phyloP scores from a whole-genome alignment of 352 stramenopile genomes.

The Phytophthora crassamura region DNA sequence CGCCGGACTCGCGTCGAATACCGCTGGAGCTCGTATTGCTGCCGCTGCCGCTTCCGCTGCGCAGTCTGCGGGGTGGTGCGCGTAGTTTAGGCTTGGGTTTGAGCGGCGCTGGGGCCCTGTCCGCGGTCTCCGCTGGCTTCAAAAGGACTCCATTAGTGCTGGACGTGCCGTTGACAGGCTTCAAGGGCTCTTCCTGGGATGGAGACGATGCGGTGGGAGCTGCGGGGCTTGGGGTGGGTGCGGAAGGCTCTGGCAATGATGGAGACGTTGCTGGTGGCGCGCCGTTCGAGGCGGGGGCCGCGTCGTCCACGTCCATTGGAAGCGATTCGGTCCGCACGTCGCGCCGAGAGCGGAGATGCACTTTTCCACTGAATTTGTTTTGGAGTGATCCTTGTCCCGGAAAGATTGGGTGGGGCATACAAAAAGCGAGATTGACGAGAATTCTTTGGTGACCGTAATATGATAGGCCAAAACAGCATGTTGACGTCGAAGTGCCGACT shows the following conservation, averaged over 20 bases:
- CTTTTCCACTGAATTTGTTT: conserved; percentile 24
- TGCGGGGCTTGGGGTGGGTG: neutral
- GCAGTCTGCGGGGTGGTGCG: conserved; percentile 50
- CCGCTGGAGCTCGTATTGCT: conserved; percentile 41
- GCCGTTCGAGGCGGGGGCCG: neutral
- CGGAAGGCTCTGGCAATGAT: neutral
- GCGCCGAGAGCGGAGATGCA: neutral
- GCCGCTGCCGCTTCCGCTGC: conserved; percentile 58
- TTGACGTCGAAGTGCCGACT: too few relatives aligned
- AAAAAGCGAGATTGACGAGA: too few relatives aligned
- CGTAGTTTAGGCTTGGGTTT: conserved; percentile 31
- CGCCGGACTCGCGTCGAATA: conserved; percentile 23
- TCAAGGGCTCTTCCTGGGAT: conserved; percentile 1
- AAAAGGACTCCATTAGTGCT: conserved; percentile 5
- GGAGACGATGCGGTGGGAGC: neutral
- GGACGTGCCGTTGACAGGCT: conserved; percentile 12
- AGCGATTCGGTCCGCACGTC: conserved; percentile 14
- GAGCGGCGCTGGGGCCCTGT: conserved; percentile 18
- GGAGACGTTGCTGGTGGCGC: conserved; percentile 7
- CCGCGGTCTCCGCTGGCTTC: neutral
- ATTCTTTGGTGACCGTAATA: too few relatives aligned
- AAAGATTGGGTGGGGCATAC: too few relatives aligned
- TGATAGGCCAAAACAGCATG: too few relatives aligned
- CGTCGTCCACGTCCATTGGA: conserved; percentile 24
- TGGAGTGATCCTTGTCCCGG: neutral